These are phyloP conservation scores for Cairneyella variabilis DNA, from an alignment of 495 filamentous ascomycete species.

Conservation along the genomic window DNA sequence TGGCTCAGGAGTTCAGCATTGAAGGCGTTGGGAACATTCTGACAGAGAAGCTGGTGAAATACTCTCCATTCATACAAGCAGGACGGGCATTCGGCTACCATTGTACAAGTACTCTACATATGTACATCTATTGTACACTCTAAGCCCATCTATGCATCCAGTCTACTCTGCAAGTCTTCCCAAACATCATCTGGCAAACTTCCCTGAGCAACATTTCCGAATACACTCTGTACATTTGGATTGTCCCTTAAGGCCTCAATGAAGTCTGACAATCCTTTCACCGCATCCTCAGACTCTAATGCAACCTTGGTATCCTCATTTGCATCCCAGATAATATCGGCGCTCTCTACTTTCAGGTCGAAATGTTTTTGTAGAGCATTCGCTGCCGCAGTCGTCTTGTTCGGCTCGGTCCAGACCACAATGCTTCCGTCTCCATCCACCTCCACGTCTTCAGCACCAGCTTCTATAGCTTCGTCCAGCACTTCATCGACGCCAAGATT, in stretches of 20 bases:
- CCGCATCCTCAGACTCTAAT: conserved; percentile 42
- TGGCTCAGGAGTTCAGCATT: conserved; percentile 13
- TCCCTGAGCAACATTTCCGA: conserved; percentile 53
- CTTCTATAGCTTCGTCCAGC: conserved; percentile 81
- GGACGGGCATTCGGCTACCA: background rate
- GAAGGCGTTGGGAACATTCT: conserved; percentile 10
- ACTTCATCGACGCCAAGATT: conserved; percentile 64
- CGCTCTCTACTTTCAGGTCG: conserved; percentile 59
- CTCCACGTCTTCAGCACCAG: conserved; percentile 77
- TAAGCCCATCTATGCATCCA: conserved; percentile 31
- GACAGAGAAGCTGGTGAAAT: background rate
- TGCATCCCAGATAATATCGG: conserved; percentile 81
- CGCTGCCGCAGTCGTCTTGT: conserved; percentile 59
- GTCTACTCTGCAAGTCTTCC: conserved; percentile 43
- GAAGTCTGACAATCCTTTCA: conserved; percentile 49
- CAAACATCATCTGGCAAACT: conserved; percentile 41
- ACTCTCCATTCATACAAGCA: background rate
- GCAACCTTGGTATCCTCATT: conserved; percentile 72
- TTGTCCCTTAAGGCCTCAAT: conserved; percentile 53
- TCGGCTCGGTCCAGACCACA: conserved; percentile 71
- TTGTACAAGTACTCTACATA: conserved; percentile 18
- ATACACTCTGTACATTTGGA: conserved; percentile 64
- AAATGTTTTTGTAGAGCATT: conserved; percentile 54
- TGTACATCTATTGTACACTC: conserved; percentile 20
- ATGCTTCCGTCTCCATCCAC: conserved; percentile 66